Evolutionary conservation across 306 rosid genomes (phyloP).

Genomic region (Calophaca sinica): DNA sequence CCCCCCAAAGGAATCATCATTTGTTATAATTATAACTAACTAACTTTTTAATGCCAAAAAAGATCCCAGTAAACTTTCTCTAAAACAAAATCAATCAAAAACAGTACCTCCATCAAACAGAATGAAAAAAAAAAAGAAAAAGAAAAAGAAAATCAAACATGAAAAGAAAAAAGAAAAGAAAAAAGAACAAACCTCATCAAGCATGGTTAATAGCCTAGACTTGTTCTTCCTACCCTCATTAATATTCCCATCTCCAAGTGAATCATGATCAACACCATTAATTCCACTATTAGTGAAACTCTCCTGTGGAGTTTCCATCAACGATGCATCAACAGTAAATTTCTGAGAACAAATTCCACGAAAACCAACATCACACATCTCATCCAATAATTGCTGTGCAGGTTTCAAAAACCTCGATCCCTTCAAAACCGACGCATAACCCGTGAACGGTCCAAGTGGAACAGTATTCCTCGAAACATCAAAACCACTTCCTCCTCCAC

Average conservation of each 20-base stretch:
- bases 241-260: conserved; percentile 38
- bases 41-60: not conserved
- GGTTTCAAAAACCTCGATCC: conserved; percentile 82
- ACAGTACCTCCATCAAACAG: not conserved
- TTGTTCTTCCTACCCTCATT: conserved; percentile 55
- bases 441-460: conserved; percentile 75
- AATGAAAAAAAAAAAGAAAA: not conserved
- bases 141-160: not conserved
- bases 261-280: conserved; percentile 37
- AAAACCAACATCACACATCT: conserved; percentile 59
- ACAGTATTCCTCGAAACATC: conserved; percentile 45
- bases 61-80: not conserved
- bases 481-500: not conserved
- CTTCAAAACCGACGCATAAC: conserved; percentile 73
- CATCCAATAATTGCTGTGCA: conserved; percentile 76
- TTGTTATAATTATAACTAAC: not conserved
- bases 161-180: no score
- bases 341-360: conserved; percentile 49
- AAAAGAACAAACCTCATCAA: conserved; percentile 62
- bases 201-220: conserved; percentile 72
- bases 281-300: conserved; percentile 32
- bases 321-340: conserved; percentile 44
- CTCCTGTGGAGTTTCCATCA: conserved; percentile 58
- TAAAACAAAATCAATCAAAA: not conserved
- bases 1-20: not conserved